Conservation (phyloP, 2,329 filamentous ascomycete genomes). For the Chaetoscypha palmicola region DNA sequence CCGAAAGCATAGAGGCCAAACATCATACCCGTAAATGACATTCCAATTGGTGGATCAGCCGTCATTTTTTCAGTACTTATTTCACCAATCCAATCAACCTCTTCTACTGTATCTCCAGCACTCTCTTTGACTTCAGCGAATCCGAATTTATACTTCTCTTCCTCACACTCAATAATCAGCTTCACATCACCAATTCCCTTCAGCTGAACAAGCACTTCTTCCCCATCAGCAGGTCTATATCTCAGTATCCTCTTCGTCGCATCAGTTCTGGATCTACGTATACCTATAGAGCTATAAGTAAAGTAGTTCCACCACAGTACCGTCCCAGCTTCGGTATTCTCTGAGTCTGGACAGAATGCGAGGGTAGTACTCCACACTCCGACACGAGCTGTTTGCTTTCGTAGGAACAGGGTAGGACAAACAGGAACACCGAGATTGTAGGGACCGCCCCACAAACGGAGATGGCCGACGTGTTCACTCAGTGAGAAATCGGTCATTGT, state of each 20-base stretch:
- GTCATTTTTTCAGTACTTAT: slow-evolving; percentile 11
- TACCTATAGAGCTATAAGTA: slow-evolving; percentile 38
- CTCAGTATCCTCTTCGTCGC: background rate
- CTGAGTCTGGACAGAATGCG: slow-evolving; percentile 38
- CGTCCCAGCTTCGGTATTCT: slow-evolving; percentile 44
- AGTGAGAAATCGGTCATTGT: too few species aligned
- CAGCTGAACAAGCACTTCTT: background rate
- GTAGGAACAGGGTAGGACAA: slow-evolving; percentile 44
- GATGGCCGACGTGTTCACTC: too few species aligned
- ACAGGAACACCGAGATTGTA: slow-evolving; percentile 45
- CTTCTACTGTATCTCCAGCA: background rate
- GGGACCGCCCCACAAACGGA: too few species aligned
- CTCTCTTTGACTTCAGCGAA: background rate
- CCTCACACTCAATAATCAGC: background rate
- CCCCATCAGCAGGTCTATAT: background rate
- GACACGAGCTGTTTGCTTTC: slow-evolving; percentile 43
- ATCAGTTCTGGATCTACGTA: slow-evolving; percentile 17
- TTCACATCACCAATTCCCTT: background rate
- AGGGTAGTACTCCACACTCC: slow-evolving; percentile 39
- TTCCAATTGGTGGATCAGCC: slow-evolving; percentile 14
- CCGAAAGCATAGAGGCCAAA: slow-evolving; percentile 19
- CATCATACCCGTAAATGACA: slow-evolving; percentile 16
- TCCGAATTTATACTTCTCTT: slow-evolving; percentile 1
- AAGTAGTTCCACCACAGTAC: slow-evolving; percentile 48
- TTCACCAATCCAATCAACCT: background rate